These are phyloP conservation scores for Ophiostoma piceae DNA, from an alignment of 2,329 filamentous ascomycete species.

Conservation along the genomic window DNA sequence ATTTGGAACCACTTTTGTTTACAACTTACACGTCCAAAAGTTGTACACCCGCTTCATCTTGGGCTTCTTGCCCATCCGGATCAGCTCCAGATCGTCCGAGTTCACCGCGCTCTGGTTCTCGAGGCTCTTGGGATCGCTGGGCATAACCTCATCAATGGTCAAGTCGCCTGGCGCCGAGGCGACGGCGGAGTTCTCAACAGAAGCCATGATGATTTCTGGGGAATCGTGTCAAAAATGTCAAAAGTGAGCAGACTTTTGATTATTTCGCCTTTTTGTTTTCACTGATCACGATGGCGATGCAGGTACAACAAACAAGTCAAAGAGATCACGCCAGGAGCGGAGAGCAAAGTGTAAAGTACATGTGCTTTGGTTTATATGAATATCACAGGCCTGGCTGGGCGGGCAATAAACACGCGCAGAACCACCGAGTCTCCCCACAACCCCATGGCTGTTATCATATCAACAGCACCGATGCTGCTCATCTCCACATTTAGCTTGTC, in stretches of 20 bases:
- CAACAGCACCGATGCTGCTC: background rate
- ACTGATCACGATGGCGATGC: background rate
- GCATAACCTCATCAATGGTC: background rate
- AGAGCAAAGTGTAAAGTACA: conserved; percentile 1
- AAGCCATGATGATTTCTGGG: background rate
- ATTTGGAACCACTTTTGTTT: background rate
- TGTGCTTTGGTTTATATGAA: conserved; percentile 1
- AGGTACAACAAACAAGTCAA: background rate
- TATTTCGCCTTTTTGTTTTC: background rate
- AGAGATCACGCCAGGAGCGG: conserved; percentile 1
- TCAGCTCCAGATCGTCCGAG: background rate
- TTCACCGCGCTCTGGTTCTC: background rate
- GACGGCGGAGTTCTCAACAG: background rate
- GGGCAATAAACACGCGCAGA: background rate
- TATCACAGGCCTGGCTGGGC: background rate
- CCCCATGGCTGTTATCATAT: background rate
- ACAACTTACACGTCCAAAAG: background rate
- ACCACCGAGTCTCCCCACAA: background rate
- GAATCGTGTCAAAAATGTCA: background rate
- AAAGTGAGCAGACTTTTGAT: background rate
- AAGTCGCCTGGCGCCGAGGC: background rate
- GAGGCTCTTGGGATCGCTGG: background rate
- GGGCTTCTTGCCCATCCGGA: conserved; percentile 12
- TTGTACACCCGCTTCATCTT: conserved; percentile 12
- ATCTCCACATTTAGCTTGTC: background rate